Conservation (phyloP, 2,329 filamentous ascomycete genomes). For the Sporothrix euskadiensis region DNA sequence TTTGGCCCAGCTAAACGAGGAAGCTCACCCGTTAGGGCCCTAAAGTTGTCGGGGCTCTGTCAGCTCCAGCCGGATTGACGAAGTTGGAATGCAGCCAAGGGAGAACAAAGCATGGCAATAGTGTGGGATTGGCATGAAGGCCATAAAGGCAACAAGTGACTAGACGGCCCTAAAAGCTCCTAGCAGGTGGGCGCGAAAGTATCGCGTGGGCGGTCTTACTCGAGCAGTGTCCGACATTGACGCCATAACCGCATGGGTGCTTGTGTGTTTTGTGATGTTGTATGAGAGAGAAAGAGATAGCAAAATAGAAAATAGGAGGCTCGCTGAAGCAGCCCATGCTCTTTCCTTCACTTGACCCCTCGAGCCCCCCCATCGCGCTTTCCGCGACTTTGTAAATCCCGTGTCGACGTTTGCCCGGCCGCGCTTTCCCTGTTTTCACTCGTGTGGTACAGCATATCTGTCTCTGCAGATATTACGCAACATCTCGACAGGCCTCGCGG, state of each 20-base stretch:
- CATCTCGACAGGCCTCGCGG: constrained; percentile 2
- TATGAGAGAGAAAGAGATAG: not conserved
- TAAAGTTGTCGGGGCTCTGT: not conserved
- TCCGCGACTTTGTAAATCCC: not conserved
- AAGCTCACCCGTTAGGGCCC: not conserved
- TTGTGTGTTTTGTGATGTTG: not conserved
- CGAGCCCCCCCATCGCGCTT: not conserved
- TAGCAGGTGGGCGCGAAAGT: not conserved
- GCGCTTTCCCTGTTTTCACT: constrained; percentile 15
- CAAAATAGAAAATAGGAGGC: not conserved
- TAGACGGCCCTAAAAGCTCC: not conserved
- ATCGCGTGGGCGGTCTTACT: not conserved
- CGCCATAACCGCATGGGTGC: not conserved
- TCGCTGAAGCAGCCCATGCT: not conserved
- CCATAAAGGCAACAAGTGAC: not conserved
- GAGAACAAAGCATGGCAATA: not conserved
- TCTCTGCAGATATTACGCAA: not conserved
- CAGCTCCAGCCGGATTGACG: not conserved
- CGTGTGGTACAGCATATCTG: constrained; percentile 7
- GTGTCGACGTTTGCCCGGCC: not conserved
- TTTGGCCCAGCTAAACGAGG: not conserved
- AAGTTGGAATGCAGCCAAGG: not conserved
- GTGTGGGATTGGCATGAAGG: not conserved
- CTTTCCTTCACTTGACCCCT: not conserved
- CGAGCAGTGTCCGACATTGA: not conserved